These are phyloP conservation scores for Pleurotus eryngii DNA, from an alignment of 768 basidiomycete species.

Conservation along the genomic window DNA sequence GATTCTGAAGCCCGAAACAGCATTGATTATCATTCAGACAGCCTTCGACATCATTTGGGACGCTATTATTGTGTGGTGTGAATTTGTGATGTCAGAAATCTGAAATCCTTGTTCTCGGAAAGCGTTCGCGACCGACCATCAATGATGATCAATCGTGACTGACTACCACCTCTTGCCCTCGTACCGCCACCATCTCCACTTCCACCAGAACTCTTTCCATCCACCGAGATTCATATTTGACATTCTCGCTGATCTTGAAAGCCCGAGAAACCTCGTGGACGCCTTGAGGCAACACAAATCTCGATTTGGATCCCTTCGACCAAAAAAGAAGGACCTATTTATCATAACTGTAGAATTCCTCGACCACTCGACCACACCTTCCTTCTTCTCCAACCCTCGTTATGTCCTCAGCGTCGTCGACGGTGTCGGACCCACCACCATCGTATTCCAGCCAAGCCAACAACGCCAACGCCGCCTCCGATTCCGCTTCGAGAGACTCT, in stretches of 20 bases:
- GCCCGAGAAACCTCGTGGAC: slow-evolving; percentile 5
- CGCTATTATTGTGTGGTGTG: slow-evolving; percentile 1
- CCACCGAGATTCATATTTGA: slow-evolving; percentile 6
- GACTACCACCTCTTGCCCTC: slow-evolving; percentile 5
- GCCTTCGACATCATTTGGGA: not conserved
- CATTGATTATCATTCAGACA: not conserved
- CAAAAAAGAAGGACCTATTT: not conserved
- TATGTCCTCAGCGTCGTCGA: slow-evolving; percentile 15
- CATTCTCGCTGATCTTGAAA: slow-evolving; percentile 8
- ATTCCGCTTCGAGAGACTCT: not conserved
- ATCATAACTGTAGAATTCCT: not conserved
- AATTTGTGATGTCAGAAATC: slow-evolving; percentile 7
- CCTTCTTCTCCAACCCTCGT: slow-evolving; percentile 6
- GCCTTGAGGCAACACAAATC: slow-evolving; percentile 8
- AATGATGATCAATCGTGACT: not conserved
- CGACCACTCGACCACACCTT: not conserved
- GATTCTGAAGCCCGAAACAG: not conserved
- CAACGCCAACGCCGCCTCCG: not conserved
- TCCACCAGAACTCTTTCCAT: not conserved
- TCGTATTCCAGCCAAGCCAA: slow-evolving; percentile 3
- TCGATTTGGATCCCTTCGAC: slow-evolving; percentile 6
- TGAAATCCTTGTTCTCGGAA: slow-evolving; percentile 3
- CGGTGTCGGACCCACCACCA: not conserved
- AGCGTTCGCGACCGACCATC: slow-evolving; percentile 4
- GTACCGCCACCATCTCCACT: not conserved